Base-by-base conservation (phyloP, 352 stramenopile species). In the Globisporangium camurandrum region DNA sequence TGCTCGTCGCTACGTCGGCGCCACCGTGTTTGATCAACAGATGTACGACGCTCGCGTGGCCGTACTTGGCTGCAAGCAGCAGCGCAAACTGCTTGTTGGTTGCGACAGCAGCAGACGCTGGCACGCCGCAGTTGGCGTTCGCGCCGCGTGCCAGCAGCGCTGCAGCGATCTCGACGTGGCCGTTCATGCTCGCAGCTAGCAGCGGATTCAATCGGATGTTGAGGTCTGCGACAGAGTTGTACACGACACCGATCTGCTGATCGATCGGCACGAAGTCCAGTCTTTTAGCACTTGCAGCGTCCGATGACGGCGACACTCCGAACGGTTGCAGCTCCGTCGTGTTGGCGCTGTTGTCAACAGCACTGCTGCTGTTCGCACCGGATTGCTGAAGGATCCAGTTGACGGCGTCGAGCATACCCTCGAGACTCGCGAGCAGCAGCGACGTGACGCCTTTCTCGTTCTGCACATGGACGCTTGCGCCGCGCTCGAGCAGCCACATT, bases 31-130 rank as follows among this genome's bases (percentile, higher is more conserved):
- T 57, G 38, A 97, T 57, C 16, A 98, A 69, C 10, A 75, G 46
- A n/a, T 69, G 42, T 19, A 95, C 77, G 41, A 95, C 79, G 12
- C 75, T 71, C n/a, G 83, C 58, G 58, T 98, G 88, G 19, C 95
- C 95, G 51, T 94, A 95, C 65, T 95, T 87, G 6, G 84, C 81
- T 14, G 93, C 94, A 4, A 97, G 77, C 60, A 98, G 79, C 17
- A 98, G 73, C 16, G 84, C 84, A 46, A 59, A 69, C 40, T 73
- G 67, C 23, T 49, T 62, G 10, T 51, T 51, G 6, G 56, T 59
- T 8, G 43, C 49, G 3, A 42, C 47, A 17, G 59, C 26, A 5
- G 37, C 46, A 19, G 39, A 43, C 2, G 57, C 42, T 20, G 43
- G 26, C 41, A 71, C 51, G 2, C 53, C 57, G 12, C 28, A 24